A percentile compares a stretch with the other conserved stretches of the same genome.
These are phyloP conservation scores for Creolimax fragrantissima DNA, from an alignment of 78 protist species.

Conservation along the genomic window DNA sequence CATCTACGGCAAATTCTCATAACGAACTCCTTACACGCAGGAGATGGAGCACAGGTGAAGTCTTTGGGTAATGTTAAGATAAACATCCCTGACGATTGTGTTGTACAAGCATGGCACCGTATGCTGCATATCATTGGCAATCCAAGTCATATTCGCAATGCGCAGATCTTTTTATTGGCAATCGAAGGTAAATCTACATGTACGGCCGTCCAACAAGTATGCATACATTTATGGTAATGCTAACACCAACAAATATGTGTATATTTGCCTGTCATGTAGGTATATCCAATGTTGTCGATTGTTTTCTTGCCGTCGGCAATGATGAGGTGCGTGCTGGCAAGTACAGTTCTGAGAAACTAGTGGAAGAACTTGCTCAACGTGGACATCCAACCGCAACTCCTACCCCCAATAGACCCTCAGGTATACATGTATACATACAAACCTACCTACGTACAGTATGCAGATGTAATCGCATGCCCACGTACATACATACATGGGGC, in stretches of 20 bases:
- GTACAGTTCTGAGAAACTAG: not conserved
- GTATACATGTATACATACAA: not conserved
- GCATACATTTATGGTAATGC: no score
- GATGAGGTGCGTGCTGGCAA: not conserved
- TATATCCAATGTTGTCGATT: not conserved
- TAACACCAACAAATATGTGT: no score
- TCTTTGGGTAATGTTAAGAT: not conserved
- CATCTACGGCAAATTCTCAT: no score
- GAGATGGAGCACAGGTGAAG: no score
- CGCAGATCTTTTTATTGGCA: not conserved
- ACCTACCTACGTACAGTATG: not conserved
- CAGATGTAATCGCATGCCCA: no score
- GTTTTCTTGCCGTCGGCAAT: not conserved
- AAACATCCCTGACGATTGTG: not conserved
- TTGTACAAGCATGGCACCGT: not conserved
- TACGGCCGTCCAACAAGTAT: no score
- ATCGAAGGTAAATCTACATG: not conserved
- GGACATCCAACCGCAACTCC: not conserved
- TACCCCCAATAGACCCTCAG: not conserved
- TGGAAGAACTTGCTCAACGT: not conserved
- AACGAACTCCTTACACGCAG: no score
- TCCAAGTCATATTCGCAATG: not conserved
- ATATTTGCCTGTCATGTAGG: no score
- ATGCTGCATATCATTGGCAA: slow-evolving; percentile 7
- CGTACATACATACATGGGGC: no score